A percentile compares a stretch with the other conserved stretches of the same genome.
Evolutionary conservation across 352 stramenopile species (phyloP).

Genomic region (Thraustochytrium striatum): DNA sequence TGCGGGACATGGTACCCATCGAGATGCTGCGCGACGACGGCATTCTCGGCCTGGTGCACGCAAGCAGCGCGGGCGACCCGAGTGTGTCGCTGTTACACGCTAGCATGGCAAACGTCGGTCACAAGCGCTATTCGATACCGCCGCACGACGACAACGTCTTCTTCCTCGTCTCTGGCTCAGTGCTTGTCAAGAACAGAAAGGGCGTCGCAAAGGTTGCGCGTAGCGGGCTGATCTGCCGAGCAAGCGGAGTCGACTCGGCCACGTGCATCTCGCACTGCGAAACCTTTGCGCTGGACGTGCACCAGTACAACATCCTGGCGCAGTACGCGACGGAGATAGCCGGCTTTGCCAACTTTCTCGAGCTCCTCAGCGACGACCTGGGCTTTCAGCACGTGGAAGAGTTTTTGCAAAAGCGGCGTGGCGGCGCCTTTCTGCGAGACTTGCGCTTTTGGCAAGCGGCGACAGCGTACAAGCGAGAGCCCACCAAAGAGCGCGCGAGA

Average conservation of each 20-base stretch:
- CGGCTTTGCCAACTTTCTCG: constrained; percentile 2
- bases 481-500: not conserved
- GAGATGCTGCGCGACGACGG: not conserved
- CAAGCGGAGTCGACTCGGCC: constrained; percentile 12
- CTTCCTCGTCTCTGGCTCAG: constrained; percentile 5
- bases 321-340: constrained; percentile 15
- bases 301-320: constrained; percentile 6
- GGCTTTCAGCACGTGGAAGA: not conserved
- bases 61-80: not conserved
- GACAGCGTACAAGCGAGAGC: not conserved
- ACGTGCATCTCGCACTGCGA: constrained; percentile 1
- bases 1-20: no score
- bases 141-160: constrained; percentile 8
- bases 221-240: constrained; percentile 5
- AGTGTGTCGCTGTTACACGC: constrained; percentile 10
- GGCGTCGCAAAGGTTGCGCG: not conserved
- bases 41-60: not conserved
- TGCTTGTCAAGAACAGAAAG: not conserved
- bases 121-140: not conserved
- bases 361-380: constrained; percentile 16
- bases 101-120: not conserved
- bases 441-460: not conserved
- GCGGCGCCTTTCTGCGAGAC: not conserved
- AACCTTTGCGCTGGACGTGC: constrained; percentile 21
- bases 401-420: not conserved